Conservation (phyloP, 2,329 filamentous ascomycete species). For the Claviceps paspali region DNA sequence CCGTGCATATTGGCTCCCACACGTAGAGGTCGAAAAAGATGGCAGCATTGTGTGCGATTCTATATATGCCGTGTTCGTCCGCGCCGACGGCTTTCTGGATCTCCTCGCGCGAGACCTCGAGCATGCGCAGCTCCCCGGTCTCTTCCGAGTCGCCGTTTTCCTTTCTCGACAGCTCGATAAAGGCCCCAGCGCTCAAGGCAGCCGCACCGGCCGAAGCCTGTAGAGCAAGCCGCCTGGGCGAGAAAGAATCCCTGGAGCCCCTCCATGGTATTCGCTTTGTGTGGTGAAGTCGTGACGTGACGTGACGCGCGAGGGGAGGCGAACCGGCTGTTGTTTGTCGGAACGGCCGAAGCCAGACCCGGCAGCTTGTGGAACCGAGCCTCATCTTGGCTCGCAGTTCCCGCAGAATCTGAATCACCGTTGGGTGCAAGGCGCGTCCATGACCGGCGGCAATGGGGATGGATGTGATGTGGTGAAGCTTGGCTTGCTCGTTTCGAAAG, state of each 20-base stretch:
- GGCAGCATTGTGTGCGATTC: constrained; percentile 42
- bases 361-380: constrained; percentile 25
- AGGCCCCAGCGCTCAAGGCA: constrained; percentile 37
- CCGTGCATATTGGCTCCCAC: constrained; percentile 79
- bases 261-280: constrained; percentile 14
- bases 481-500: too few relatives aligned
- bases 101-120: constrained; percentile 65
- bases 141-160: constrained; percentile 34
- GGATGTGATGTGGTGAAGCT: too few relatives aligned
- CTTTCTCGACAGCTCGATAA: constrained; percentile 41
- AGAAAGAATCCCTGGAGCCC: constrained; percentile 2
- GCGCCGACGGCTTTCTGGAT: constrained; percentile 53
- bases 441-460: constrained; percentile 5
- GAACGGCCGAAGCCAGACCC: constrained; percentile 26
- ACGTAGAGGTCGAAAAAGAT: constrained; percentile 57
- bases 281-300: constrained; percentile 13
- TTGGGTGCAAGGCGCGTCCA: constrained; percentile 7
- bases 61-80: constrained; percentile 42
- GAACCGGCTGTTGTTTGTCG: constrained; percentile 14
- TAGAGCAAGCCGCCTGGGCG: constrained; percentile 16
- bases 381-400: constrained; percentile 27
- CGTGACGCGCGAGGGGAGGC: constrained; percentile 9
- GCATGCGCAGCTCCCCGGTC: constrained; percentile 76
- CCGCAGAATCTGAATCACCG: background rate
- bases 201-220: constrained; percentile 26